Conservation (phyloP, 176 grass and related monocot species). For the Rhynchospora pubera region DNA sequence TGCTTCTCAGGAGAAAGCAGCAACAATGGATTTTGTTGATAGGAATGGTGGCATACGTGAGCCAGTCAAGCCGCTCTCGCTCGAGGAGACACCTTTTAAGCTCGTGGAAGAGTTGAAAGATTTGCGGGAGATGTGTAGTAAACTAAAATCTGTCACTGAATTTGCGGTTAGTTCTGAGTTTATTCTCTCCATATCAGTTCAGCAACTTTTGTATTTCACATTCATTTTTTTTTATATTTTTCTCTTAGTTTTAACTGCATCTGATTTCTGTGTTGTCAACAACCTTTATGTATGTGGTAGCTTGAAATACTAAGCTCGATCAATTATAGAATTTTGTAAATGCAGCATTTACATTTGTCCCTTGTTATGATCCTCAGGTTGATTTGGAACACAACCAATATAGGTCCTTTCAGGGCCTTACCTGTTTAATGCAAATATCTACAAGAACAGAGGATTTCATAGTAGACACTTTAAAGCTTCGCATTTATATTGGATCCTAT, state of each 20-base stretch:
- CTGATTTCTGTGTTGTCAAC: background rate
- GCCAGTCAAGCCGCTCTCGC: conserved; percentile 54
- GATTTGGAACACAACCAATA: conserved; percentile 99
- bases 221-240: conserved; percentile 1
- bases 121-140: conserved; percentile 57
- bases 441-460: conserved; percentile 95
- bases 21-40: conserved; percentile 61
- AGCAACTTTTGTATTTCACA: background rate
- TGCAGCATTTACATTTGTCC: background rate
- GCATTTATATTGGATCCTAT: conserved; percentile 65
- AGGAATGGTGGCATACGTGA: conserved; percentile 50
- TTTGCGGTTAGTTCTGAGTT: conserved; percentile 74
- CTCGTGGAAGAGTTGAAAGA: conserved; percentile 64
- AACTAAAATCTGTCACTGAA: conserved; percentile 67
- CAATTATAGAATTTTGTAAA: background rate
- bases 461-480: conserved; percentile 87
- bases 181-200: background rate
- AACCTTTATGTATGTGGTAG: background rate
- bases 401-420: conserved; percentile 93
- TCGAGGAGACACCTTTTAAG: conserved; percentile 78
- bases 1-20: conserved; percentile 57
- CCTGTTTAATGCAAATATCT: conserved; percentile 99
- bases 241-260: background rate
- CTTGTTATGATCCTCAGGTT: conserved; percentile 50
- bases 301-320: background rate